phyloP scores from a whole-genome alignment of 306 rosid species.

The Dalbergia cultrata region DNA sequence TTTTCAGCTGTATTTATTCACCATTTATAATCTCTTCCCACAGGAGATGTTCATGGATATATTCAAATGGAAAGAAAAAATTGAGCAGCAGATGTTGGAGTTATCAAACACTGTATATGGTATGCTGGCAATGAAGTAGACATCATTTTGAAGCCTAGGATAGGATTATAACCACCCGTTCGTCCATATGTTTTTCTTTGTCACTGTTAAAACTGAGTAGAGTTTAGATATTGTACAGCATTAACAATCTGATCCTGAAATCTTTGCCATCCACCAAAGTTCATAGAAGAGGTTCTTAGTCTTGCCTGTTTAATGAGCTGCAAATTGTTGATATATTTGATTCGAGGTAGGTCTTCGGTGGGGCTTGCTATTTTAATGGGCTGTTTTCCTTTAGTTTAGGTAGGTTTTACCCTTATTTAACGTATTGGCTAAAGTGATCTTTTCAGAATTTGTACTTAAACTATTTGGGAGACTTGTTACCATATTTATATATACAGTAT shows the following conservation, averaged over 20 bases:
- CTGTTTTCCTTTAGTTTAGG: constrained; percentile 45
- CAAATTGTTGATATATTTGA: constrained; percentile 52
- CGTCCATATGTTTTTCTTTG: constrained; percentile 40
- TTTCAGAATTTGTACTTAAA: constrained; percentile 41
- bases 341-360: constrained; percentile 36
- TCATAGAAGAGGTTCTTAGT: constrained; percentile 45
- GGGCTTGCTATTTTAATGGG: constrained; percentile 19
- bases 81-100: constrained; percentile 77
- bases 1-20: constrained; percentile 16
- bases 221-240: constrained; percentile 65
- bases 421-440: constrained; percentile 10
- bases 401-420: constrained; percentile 40
- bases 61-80: constrained; percentile 79
- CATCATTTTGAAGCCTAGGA: constrained; percentile 44
- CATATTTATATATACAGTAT: constrained; percentile 46
- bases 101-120: constrained; percentile 65
- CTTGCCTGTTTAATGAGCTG: constrained; percentile 51
- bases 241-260: constrained; percentile 49
- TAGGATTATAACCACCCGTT: constrained; percentile 49
- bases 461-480: constrained; percentile 22
- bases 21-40: constrained; percentile 9
- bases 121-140: constrained; percentile 61
- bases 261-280: constrained; percentile 44
- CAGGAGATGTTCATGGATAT: constrained; percentile 87
- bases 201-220: constrained; percentile 51